These are phyloP conservation scores for Skeletonema grethae DNA, from an alignment of 108 stramenopile species.

Conservation along the genomic window DNA sequence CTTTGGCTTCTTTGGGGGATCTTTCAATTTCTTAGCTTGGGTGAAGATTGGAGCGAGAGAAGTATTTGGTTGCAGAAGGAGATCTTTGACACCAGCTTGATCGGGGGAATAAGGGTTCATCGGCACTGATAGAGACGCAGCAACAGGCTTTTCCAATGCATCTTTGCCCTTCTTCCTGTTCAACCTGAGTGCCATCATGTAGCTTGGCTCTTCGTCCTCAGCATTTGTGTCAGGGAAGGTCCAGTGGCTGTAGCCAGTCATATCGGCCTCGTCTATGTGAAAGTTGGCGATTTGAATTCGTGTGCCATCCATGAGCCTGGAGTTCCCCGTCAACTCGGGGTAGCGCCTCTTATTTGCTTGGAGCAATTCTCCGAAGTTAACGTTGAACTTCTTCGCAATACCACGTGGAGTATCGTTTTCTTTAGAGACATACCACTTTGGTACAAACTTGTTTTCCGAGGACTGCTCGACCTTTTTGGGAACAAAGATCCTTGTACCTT, in stretches of 20 bases:
- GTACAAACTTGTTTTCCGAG: constrained; percentile 17
- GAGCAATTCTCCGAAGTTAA: constrained; percentile 66
- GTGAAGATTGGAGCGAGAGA: constrained; percentile 8
- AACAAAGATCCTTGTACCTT: constrained; percentile 68
- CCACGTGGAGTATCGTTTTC: constrained; percentile 84
- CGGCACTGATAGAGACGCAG: constrained; percentile 61
- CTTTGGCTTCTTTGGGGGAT: constrained; percentile 55
- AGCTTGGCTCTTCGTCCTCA: constrained; percentile 77
- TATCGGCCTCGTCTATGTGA: constrained; percentile 55
- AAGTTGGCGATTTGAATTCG: constrained; percentile 76
- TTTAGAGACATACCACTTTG: constrained; percentile 80
- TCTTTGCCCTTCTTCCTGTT: constrained; percentile 55
- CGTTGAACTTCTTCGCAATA: constrained; percentile 70
- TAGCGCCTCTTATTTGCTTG: constrained; percentile 67
- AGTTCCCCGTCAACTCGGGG: constrained; percentile 59
- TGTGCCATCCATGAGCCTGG: constrained; percentile 73
- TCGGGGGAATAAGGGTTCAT: constrained; percentile 50
- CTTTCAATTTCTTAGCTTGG: constrained; percentile 14
- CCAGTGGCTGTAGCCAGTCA: constrained; percentile 85
- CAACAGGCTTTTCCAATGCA: constrained; percentile 49
- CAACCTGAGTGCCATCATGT: constrained; percentile 87
- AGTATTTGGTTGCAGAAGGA: constrained; percentile 20
- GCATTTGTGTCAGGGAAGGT: constrained; percentile 81
- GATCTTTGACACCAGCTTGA: constrained; percentile 19
- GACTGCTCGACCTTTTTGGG: constrained; percentile 32